phyloP scores from a whole-genome alignment of 441 rosid genomes.

The Brassica hybrid region DNA sequence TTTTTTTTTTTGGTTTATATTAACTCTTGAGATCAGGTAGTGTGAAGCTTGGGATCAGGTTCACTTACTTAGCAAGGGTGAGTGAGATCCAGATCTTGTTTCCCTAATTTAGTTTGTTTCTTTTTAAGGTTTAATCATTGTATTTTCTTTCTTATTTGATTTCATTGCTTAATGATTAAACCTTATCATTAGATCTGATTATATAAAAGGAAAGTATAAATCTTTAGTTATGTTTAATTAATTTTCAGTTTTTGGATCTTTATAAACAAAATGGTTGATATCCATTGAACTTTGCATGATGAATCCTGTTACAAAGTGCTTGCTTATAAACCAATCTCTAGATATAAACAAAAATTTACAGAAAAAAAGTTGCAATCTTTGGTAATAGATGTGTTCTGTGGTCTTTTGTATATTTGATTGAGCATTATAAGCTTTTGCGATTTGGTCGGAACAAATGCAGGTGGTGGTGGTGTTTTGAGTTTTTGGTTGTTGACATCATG shows the following conservation, averaged over 20 bases:
- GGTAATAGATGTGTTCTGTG: not conserved
- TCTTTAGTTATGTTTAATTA: too few species aligned
- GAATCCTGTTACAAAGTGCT: not conserved
- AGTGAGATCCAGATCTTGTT: slow-evolving; percentile 75
- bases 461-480: slow-evolving; percentile 17
- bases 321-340: not conserved
- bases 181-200: too few species aligned
- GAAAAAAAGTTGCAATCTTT: not conserved
- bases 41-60: slow-evolving; percentile 50
- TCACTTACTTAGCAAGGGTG: slow-evolving; percentile 46
- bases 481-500: slow-evolving; percentile 48
- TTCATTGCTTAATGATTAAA: slow-evolving; percentile 7
- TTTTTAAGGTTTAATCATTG: slow-evolving; percentile 17
- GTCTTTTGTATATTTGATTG: not conserved
- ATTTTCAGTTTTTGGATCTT: slow-evolving; percentile 3
- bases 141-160: slow-evolving; percentile 23
- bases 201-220: too few species aligned
- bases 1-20: not conserved
- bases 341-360: not conserved
- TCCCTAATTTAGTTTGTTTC: slow-evolving; percentile 1
- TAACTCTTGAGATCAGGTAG: slow-evolving; percentile 43
- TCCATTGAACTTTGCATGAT: slow-evolving; percentile 1
- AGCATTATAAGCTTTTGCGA: slow-evolving; percentile 31
- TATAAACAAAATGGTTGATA: slow-evolving; percentile 5
- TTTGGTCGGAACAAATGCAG: slow-evolving; percentile 25